Percentiles rank a stretch among this genome's conserved stretches.
These are phyloP conservation scores for Saturnispora zaruensis DNA, from an alignment of 805 yeast genomes.

Conservation along the genomic window DNA sequence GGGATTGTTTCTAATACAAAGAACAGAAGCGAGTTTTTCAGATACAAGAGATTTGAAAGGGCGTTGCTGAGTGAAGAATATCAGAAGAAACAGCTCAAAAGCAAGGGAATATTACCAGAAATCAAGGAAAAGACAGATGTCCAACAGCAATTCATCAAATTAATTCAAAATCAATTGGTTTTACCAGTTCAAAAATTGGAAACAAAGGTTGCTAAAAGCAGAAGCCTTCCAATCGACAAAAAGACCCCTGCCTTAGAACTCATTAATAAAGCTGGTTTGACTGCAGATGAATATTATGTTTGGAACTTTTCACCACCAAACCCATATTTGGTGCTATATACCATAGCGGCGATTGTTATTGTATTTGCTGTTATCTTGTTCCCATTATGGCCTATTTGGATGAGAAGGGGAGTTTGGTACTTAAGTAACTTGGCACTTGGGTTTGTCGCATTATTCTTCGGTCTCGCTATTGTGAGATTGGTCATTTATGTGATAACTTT, in stretches of 20 bases:
- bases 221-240: slow-evolving; percentile 54
- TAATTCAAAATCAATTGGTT: slow-evolving; percentile 67
- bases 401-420: slow-evolving; percentile 90
- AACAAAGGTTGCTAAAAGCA: slow-evolving; percentile 54
- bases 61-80: slow-evolving; percentile 73
- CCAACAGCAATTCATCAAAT: slow-evolving; percentile 48
- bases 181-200: slow-evolving; percentile 70
- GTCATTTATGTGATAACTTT: slow-evolving; percentile 56
- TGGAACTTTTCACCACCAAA: slow-evolving; percentile 78
- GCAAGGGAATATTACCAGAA: slow-evolving; percentile 32
- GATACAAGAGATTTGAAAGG: slow-evolving; percentile 74
- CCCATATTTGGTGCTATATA: slow-evolving; percentile 52
- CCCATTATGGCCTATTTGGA: slow-evolving; percentile 91
- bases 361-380: slow-evolving; percentile 61
- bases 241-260: slow-evolving; percentile 51
- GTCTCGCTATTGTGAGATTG: slow-evolving; percentile 69
- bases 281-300: slow-evolving; percentile 63
- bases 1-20: slow-evolving; percentile 57
- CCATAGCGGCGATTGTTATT: slow-evolving; percentile 56
- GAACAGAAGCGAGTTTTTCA: slow-evolving; percentile 70
- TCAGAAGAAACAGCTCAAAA: slow-evolving; percentile 27
- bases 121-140: slow-evolving; percentile 38
- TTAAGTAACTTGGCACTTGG: slow-evolving; percentile 70
- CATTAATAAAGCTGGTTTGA: slow-evolving; percentile 48
- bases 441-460: slow-evolving; percentile 66